Percentiles rank a stretch among this genome's conserved stretches.
phyloP scores from a whole-genome alignment of 345 rosid species.

The Combretum micranthum region DNA sequence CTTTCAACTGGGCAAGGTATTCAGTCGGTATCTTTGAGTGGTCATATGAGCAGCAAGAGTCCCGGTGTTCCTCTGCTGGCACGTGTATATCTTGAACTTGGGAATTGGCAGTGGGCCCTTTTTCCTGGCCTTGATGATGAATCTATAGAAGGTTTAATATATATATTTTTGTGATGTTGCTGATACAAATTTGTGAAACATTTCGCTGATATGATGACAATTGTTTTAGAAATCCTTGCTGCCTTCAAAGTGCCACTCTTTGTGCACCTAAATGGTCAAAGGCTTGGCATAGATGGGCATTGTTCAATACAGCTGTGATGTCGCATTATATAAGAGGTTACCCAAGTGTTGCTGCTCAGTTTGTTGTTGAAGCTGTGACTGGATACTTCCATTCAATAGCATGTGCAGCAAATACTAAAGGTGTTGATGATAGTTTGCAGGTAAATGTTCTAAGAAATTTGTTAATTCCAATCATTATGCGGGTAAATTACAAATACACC shows the following conservation, averaged over 20 bases:
- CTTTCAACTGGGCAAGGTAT: conserved; percentile 51
- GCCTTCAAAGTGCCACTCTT: conserved; percentile 72
- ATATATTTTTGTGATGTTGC: not conserved
- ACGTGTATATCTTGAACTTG: conserved; percentile 78
- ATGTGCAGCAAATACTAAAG: conserved; percentile 89
- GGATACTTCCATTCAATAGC: conserved; percentile 98
- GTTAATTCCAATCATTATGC: not conserved
- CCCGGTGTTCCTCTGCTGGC: conserved; percentile 68
- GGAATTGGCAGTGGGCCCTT: conserved; percentile 89
- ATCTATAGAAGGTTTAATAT: conserved; percentile 61
- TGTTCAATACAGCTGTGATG: conserved; percentile 97
- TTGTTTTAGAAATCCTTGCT: conserved; percentile 55
- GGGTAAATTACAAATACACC: not conserved
- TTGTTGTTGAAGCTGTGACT: conserved; percentile 88
- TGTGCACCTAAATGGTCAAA: conserved; percentile 84
- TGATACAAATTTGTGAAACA: not conserved
- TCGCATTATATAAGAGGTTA: conserved; percentile 76
- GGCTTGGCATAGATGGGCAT: conserved; percentile 98
- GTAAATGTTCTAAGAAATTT: conserved; percentile 25
- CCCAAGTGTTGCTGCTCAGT: conserved; percentile 55
- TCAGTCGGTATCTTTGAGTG: conserved; percentile 41
- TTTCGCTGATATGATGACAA: not conserved
- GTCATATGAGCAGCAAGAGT: conserved; percentile 38
- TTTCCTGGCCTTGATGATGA: conserved; percentile 87
- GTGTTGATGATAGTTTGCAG: conserved; percentile 98